Evolutionary conservation across 2,329 filamentous ascomycete genomes (phyloP), one percentile per base, ranked within the genome.

Genomic region (Phaeosphaeriaceae sp.): DNA sequence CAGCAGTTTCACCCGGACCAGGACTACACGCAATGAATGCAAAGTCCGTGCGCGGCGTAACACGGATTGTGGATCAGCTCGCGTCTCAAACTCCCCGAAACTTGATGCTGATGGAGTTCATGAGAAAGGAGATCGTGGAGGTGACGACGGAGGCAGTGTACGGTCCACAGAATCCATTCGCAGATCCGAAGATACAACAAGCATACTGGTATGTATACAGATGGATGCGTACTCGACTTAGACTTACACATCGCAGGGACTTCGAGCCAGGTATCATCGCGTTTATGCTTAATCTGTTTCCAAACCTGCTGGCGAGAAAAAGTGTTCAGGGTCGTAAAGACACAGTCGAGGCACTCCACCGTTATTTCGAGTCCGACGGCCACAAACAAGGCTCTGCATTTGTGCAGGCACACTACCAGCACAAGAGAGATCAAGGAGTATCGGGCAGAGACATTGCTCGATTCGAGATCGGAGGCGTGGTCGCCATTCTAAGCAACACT

Each of bases 401-500:
- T 35, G 71, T 77, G 0, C 59, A 67, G 49, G 68, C 71, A 17
- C 75, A 76, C 3, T 76, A 75, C 43, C 57, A 77, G 49, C 69
- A 69, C 10, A 73, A 69, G 32, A 55, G 63, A 0, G 63, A 73
- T 13, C 63, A 76, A 46, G 66, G 68, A 0, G 58, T 80, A 4
- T 52, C 71, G 0, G 35, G 73, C 0, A 60, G 64, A 32, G 78
- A 81, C 55, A 77, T 77, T 3, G 79, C 78, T 9, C 65, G 74
- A 21, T 77, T 74, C 49, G 79, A 82, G 57, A 68, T 78, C n/a
- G 79, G 74, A n/a, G 66, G 68, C 7, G 69, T 70, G 0, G 70
- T 81, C 52, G 80, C 72, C 0, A 56, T 79, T 7, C 54, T 82
- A 0, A 66, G 71, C 4, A 82, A 81, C 56, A 80, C 76, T 0